Base-by-base conservation (phyloP, 2,329 filamentous ascomycete genomes). In the Fusarium albosuccineum region DNA sequence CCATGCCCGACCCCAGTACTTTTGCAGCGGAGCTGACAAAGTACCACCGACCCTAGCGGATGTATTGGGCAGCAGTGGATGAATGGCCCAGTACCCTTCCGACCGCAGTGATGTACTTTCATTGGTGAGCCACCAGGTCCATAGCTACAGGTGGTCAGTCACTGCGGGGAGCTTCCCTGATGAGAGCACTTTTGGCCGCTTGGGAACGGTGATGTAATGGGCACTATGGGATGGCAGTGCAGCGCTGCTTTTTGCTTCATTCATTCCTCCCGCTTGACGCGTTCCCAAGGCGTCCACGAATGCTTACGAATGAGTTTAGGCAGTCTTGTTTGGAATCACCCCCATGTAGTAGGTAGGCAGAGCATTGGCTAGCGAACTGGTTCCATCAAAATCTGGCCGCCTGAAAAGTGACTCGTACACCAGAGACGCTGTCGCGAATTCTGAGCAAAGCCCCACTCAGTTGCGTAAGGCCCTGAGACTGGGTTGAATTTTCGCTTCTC, bases 141-240 rank as follows among this genome's bases (percentile, higher is more conserved):
- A n/a, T 22, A 22, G 22, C 22, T 22, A 48, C 52, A 16, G 3
- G 5, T 37, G 30, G 51, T 29, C 49, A 36, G 66, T 69, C 46
- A 60, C 62, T 69, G 62, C 66, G 66, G 66, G 66, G 66, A 69
- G 66, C 66, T 69, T 63, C 29, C 58, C 39, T 57, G 52, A 30
- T 53, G 46, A 41, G 29, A 62, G 27, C 26, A 45, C 33, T 17
- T 41, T 36, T 4, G 42, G 46, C 51, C 34, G 30, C 46, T 60
- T 40, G 22, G 30, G 13, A 34, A 46, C 62, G 51, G 66, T 68
- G 66, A 68, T 67, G 66, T 69, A 69, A 68, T 69, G 66, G 37
- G 39, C 53, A 17, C 42, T 52, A 57, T 45, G n/a, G 49, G 44
- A 66, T 69, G 66, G 65, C 65, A 59, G 61, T 69, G 62, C 58